These are phyloP conservation scores for Protomyces pachydermus DNA, from an alignment of 1,139 yeast genomes.

Conservation along the genomic window DNA sequence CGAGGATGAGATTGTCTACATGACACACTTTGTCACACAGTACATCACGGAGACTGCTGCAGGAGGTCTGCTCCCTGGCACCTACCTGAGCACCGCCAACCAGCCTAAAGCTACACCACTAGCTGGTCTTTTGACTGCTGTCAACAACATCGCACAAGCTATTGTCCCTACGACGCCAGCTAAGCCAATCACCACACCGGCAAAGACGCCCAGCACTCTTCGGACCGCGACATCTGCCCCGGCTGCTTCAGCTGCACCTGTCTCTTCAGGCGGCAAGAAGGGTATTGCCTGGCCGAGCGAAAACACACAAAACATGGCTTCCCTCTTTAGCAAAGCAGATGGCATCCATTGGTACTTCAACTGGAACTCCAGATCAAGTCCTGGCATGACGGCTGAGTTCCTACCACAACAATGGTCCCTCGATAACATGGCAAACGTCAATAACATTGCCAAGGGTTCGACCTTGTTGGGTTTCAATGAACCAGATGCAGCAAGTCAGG, in stretches of 20 bases:
- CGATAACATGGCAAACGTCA: slow-evolving; percentile 6
- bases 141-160: not conserved
- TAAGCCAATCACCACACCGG: not conserved
- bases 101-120: not conserved
- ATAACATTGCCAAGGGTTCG: slow-evolving; percentile 10
- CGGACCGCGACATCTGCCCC: not conserved
- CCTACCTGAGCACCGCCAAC: not conserved
- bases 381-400: slow-evolving; percentile 7
- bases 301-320: slow-evolving; percentile 2
- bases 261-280: slow-evolving; percentile 1
- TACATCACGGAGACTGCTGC: slow-evolving; percentile 23
- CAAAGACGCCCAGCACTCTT: not conserved
- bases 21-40: slow-evolving; percentile 15
- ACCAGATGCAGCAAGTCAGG: slow-evolving; percentile 25
- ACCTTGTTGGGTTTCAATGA: slow-evolving; percentile 28
- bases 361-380: slow-evolving; percentile 20
- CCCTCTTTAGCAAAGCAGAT: slow-evolving; percentile 5
- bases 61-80: not conserved
- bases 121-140: not conserved
- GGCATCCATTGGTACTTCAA: slow-evolving; percentile 26
- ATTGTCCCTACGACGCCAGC: not conserved
- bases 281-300: slow-evolving; percentile 19
- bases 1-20: slow-evolving; percentile 9
- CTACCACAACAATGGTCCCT: slow-evolving; percentile 22
- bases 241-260: slow-evolving; percentile 1